These are phyloP conservation scores for Fusarium acutatum DNA, from an alignment of 2,329 filamentous ascomycete genomes.

Conservation along the genomic window DNA sequence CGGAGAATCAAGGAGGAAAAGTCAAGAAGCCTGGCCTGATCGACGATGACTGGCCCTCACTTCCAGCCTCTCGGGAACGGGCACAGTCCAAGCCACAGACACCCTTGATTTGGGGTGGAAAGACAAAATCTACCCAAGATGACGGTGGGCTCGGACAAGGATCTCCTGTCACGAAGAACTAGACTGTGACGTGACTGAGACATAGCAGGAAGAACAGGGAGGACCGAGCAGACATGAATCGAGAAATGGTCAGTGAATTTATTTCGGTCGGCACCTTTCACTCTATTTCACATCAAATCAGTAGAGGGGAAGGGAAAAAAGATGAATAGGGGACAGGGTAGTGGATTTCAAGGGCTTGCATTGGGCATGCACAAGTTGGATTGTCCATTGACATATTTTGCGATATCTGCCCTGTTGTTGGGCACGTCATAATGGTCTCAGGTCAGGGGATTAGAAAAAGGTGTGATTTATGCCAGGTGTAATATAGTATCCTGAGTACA, in stretches of 20 bases:
- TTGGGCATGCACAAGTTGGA: slow-evolving; percentile 31
- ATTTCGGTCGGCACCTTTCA: background rate
- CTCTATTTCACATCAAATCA: background rate
- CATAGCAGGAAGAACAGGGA: background rate
- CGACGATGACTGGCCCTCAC: slow-evolving; percentile 40
- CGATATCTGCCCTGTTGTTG: slow-evolving; percentile 5
- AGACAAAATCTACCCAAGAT: slow-evolving; percentile 14
- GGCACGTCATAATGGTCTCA: background rate
- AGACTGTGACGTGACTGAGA: background rate
- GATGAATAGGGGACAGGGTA: background rate
- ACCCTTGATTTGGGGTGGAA: slow-evolving; percentile 32
- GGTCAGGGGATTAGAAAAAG: background rate
- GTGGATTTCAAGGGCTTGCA: slow-evolving; percentile 14
- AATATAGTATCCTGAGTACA: background rate
- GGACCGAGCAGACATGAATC: background rate
- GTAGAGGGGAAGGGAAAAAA: background rate
- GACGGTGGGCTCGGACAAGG: background rate
- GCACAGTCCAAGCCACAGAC: slow-evolving; percentile 34
- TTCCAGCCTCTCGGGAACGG: slow-evolving; percentile 39
- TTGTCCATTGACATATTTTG: slow-evolving; percentile 9
- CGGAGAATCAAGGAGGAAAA: slow-evolving; percentile 3
- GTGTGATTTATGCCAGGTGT: background rate
- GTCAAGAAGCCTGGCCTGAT: slow-evolving; percentile 27
- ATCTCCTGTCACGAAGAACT: slow-evolving; percentile 21
- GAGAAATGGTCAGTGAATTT: background rate